Conservation (phyloP, 345 rosid genomes). For the Eucalyptus sideroxylon region DNA sequence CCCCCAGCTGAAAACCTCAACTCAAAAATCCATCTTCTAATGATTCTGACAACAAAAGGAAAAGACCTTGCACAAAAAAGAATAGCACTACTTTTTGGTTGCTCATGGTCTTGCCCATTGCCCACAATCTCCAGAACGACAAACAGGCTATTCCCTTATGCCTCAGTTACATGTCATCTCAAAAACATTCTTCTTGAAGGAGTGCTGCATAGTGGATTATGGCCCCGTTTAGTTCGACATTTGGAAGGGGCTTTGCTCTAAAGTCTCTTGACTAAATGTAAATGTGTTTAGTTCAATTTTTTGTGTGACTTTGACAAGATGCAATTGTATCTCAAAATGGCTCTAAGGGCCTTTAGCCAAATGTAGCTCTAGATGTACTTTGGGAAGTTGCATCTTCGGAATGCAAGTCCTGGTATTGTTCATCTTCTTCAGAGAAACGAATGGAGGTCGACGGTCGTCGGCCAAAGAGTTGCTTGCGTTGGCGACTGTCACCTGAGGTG, state of each 20-base stretch:
- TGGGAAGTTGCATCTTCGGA: too few relatives aligned
- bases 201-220: neutral
- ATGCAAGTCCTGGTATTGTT: too few relatives aligned
- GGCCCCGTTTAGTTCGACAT: neutral
- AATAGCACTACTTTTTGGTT: neutral
- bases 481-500: too few relatives aligned
- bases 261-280: too few relatives aligned
- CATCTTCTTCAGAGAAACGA: too few relatives aligned
- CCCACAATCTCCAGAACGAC: neutral
- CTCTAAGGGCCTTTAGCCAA: too few relatives aligned
- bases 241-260: too few relatives aligned
- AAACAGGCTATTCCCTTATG: neutral
- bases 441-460: rapidly evolving
- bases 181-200: neutral
- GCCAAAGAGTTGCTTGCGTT: too few relatives aligned
- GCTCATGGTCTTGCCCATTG: neutral
- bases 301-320: too few relatives aligned
- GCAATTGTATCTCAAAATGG: too few relatives aligned
- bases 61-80: neutral
- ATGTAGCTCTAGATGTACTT: too few relatives aligned
- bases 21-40: neutral
- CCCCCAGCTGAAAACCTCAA: neutral
- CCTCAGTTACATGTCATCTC: neutral
- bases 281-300: too few relatives aligned
- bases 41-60: neutral